A percentile compares a stretch with the other conserved stretches of the same genome.
Evolutionary conservation across 2,329 filamentous ascomycete species (phyloP).

Genomic region (Epichloe sibirici): DNA sequence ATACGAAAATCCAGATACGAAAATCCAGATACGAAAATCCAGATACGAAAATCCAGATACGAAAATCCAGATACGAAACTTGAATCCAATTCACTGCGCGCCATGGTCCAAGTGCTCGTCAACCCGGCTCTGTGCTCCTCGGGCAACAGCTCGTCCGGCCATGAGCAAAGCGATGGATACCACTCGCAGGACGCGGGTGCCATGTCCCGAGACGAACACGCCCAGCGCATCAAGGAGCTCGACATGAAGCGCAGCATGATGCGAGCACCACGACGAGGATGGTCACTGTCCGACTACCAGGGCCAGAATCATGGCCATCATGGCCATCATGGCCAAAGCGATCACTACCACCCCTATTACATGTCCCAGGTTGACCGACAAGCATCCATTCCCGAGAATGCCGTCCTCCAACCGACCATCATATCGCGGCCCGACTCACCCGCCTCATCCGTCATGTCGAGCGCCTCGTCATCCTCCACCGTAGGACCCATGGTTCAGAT

Average conservation of each 20-base stretch:
- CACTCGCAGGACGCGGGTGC: constrained; percentile 9
- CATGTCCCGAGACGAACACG: constrained; percentile 30
- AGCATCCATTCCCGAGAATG: constrained; percentile 24
- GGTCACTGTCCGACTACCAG: constrained; percentile 34
- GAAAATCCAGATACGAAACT: background rate
- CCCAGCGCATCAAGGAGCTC: constrained; percentile 25
- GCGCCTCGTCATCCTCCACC: constrained; percentile 4
- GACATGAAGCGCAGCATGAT: constrained; percentile 23
- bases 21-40: background rate
- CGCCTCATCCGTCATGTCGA: background rate
- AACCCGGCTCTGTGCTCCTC: constrained; percentile 16
- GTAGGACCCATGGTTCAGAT: constrained; percentile 12
- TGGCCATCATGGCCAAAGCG: background rate
- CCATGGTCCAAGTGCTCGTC: constrained; percentile 22
- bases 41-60: background rate
- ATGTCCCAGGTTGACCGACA: constrained; percentile 16
- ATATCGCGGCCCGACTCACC: constrained; percentile 3
- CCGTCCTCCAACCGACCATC: constrained; percentile 8
- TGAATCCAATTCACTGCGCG: constrained; percentile 4
- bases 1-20: background rate
- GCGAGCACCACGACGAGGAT: constrained; percentile 31
- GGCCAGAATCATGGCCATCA: constrained; percentile 14
- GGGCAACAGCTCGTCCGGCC: constrained; percentile 10
- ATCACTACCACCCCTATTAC: constrained; percentile 3
- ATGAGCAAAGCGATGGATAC: constrained; percentile 13